Evolutionary conservation across 805 yeast species (phyloP), one percentile per base, ranked within the genome.

Genomic region (Candida dajiaensis): DNA sequence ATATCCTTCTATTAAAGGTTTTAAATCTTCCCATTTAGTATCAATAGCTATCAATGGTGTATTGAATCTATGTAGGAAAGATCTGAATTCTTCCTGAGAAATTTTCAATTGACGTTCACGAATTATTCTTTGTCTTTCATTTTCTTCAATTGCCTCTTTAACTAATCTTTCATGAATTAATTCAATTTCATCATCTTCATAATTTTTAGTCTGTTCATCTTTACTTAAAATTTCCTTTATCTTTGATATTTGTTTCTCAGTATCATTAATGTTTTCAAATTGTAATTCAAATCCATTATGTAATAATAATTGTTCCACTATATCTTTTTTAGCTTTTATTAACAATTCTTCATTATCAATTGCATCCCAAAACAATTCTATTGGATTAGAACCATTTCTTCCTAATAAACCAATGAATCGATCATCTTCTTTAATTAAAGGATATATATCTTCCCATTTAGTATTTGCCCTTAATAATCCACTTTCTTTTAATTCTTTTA

Each of bases 291-390:
- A 55, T 8, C 60, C 55, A 7, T 59, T 55, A 28, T 71, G 73
- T 6, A 72, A 63, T 25, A 83, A 54, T 6, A 74, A 61, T 51
- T 76, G 81, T 43, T 76, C 76, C 1, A 81, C 76, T 38, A 83
- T 63, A 43, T 82, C 87, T 45, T 77, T 77, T 57, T 80, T 78
- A 20, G 81, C 78, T 49, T 73, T 75, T 40, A 85, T 59, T 2
- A 71, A 57, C 45, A 80, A 76, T 29, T 74, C 72, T 54, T 78
- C 80, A 46, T 78, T 82, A 53, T 84, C 89, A 3, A 84, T 72
- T 0, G 76, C 56, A 61, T 89, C 96, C 77, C 87, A 76, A 61
- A 84, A 89, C 37, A 86, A 64, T 51, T 89, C 95, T 38, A 82
- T 58, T 1, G 96, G 84, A 1, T 81, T 74, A 0, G 96, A 88